Conservation (phyloP, 2,329 filamentous ascomycete genomes). For the Meredithiella fracta region DNA sequence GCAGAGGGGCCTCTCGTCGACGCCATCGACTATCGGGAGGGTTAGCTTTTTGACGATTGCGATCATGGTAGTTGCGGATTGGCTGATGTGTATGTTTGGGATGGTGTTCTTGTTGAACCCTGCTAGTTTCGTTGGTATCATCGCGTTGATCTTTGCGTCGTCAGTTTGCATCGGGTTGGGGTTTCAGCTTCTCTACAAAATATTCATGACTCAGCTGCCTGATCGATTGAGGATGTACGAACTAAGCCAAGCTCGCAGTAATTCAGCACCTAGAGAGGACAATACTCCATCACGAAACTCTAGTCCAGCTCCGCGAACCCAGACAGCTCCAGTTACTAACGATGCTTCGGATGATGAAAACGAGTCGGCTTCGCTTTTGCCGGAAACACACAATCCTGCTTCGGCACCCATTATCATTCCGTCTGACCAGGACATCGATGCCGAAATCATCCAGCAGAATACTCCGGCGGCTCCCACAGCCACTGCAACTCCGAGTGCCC, state of each 20-base stretch:
- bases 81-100: conserved; percentile 30
- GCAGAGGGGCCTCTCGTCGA: conserved; percentile 50
- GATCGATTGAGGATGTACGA: conserved; percentile 37
- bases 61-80: conserved; percentile 33
- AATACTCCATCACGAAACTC: conserved; percentile 11
- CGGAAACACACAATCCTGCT: conserved; percentile 13
- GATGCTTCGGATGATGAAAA: background rate
- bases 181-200: conserved; percentile 40
- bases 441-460: conserved; percentile 34
- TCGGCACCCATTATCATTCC: conserved; percentile 32
- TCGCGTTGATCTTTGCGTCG: conserved; percentile 33
- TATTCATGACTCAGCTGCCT: conserved; percentile 40
- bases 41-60: conserved; percentile 48
- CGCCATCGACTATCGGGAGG: conserved; percentile 49
- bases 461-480: background rate
- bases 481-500: conserved; percentile 18
- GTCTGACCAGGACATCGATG: conserved; percentile 46
- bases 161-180: conserved; percentile 42
- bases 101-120: conserved; percentile 14
- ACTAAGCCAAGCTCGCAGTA: conserved; percentile 19
- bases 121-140: conserved; percentile 33
- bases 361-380: conserved; percentile 8
- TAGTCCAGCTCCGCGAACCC: conserved; percentile 20
- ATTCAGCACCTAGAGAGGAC: background rate
- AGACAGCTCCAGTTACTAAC: background rate